phyloP scores from a whole-genome alignment of 805 yeast species.

The Saturnispora kantuleensis region DNA sequence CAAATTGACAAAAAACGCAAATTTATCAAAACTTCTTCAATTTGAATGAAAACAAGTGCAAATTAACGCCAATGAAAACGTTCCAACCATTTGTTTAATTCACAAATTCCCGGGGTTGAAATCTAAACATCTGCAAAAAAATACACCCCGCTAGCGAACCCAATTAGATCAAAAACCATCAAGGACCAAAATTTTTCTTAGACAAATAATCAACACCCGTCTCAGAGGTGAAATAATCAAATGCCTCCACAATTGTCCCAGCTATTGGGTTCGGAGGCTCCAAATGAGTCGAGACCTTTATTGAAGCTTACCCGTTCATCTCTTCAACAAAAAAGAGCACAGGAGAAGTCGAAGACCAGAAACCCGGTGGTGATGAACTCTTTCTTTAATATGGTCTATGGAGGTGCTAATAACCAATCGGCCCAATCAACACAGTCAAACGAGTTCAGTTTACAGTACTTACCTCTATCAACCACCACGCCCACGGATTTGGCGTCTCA shows the following conservation, averaged over 20 bases:
- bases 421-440: neutral
- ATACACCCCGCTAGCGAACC: too few relatives aligned
- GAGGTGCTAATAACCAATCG: neutral
- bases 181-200: too few relatives aligned
- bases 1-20: too few relatives aligned
- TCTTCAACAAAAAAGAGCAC: constrained; percentile 23
- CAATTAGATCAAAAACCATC: too few relatives aligned
- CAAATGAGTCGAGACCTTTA: neutral
- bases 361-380: constrained; percentile 4
- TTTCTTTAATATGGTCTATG: constrained; percentile 5
- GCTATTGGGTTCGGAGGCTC: constrained; percentile 2
- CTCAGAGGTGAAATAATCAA: too few relatives aligned
- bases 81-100: too few relatives aligned
- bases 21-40: too few relatives aligned
- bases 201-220: too few relatives aligned
- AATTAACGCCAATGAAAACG: too few relatives aligned
- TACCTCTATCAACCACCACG: constrained; percentile 41
- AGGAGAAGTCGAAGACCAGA: constrained; percentile 12
- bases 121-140: too few relatives aligned
- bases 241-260: constrained; percentile 7
- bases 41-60: too few relatives aligned
- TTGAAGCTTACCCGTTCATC: constrained; percentile 12
- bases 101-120: too few relatives aligned
- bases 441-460: constrained; percentile 26
- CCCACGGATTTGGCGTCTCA: constrained; percentile 54